Base-by-base conservation (phyloP, 805 yeast species). In the Zygotorulaspora danielsina region DNA sequence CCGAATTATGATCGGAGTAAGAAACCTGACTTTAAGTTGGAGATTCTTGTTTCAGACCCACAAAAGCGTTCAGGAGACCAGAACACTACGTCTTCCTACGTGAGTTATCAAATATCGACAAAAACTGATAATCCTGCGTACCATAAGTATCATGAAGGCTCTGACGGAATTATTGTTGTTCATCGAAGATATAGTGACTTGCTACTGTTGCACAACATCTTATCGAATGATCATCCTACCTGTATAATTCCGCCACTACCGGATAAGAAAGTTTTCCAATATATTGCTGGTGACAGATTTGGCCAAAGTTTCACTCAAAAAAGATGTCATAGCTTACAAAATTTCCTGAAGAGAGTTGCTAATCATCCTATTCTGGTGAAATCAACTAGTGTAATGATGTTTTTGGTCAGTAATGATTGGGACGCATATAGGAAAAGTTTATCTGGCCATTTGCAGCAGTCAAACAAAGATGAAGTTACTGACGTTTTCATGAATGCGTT, bases 401-500 rank as follows among this genome's bases (percentile, higher is more conserved):
- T 61, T 43, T 39, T 59, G 26, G 47, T 51, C 15, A 55, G 61
- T 36, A 48, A 45, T 15, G 65, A 61, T 40, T 61, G 65, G 64
- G 65, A 61, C 26, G 51, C 57, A 10, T 59, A 58, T 35, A 53
- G 57, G 27, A 53, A 55, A 32, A 55, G 54, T 32, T 25, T 59
- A 15, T 39, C 50, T 6, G 61, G 56, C 2, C 50, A 49, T 20
- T 36, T 54, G 11, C 53, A 48, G 16, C 53, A 48, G 15, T 46
- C 50, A 6, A 52, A 49, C 18, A 55, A 54, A 39, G 98, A 93
- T 36, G 79, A 85, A 10, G 72, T 90, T n/a, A 80, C 95, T 0
- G 98, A 90, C 56, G 81, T 84, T 2, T 79, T 93, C 30, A 84
- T 90, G 82, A 90, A 90, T 57, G 95, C 95, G n/a, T 86, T 90